phyloP scores from a whole-genome alignment of 176 grass and related monocot species.

The Avena atlantica region DNA sequence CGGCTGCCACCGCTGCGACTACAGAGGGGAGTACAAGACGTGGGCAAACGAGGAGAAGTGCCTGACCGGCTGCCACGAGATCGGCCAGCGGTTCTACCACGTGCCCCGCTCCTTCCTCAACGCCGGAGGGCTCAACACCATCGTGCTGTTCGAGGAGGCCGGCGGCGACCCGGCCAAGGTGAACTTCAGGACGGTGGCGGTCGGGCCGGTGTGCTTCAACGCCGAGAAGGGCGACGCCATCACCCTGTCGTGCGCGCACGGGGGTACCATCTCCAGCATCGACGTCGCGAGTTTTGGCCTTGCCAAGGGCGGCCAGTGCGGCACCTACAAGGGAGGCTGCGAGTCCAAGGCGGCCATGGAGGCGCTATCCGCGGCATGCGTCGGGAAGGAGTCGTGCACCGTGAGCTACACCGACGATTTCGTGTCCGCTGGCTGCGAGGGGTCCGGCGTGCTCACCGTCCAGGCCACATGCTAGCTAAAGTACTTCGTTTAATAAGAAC shows the following conservation, averaged over 20 bases:
- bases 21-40: constrained; percentile 43
- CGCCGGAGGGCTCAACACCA: constrained; percentile 36
- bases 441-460: constrained; percentile 7
- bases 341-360: constrained; percentile 21
- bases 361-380: background rate
- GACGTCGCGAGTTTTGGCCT: constrained; percentile 51
- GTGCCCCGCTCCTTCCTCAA: constrained; percentile 59
- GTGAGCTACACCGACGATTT: background rate
- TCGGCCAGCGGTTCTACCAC: constrained; percentile 58
- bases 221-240: constrained; percentile 33
- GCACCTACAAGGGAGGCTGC: constrained; percentile 39
- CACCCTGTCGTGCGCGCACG: constrained; percentile 31
- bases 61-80: constrained; percentile 51
- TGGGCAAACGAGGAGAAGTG: constrained; percentile 41
- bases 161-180: constrained; percentile 33
- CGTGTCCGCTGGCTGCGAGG: background rate
- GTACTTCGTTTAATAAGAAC: background rate
- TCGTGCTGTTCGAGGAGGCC: constrained; percentile 60
- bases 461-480: constrained; percentile 8
- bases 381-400: background rate
- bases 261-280: constrained; percentile 40
- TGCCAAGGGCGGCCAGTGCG: constrained; percentile 44
- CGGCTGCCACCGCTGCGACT: constrained; percentile 49
- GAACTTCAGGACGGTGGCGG: constrained; percentile 39
- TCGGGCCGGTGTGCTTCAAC: constrained; percentile 38